Conservation (phyloP, 2,329 filamentous ascomycete genomes). For the Aspergillus udagawae region DNA sequence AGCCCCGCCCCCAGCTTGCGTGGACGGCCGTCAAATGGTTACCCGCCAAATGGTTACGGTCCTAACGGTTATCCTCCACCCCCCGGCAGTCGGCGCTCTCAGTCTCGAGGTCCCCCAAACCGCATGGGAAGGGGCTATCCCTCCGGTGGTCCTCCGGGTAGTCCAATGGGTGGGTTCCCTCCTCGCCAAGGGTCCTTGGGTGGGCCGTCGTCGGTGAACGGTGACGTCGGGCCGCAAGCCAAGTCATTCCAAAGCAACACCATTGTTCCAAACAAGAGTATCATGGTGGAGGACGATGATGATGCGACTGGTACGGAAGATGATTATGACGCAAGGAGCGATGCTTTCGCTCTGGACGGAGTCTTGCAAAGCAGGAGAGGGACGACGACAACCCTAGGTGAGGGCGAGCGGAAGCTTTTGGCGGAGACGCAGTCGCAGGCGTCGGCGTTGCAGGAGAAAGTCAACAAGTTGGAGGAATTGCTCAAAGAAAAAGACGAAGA, state of each 20-base stretch:
- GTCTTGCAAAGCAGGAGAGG: slow-evolving; percentile 43
- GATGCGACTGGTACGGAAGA: slow-evolving; percentile 57
- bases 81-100: slow-evolving; percentile 40
- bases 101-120: slow-evolving; percentile 34
- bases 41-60: slow-evolving; percentile 51
- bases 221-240: slow-evolving; percentile 70
- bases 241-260: slow-evolving; percentile 95
- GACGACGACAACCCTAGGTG: slow-evolving; percentile 47
- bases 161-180: slow-evolving; percentile 32
- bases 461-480: slow-evolving; percentile 66
- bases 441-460: slow-evolving; percentile 66
- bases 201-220: slow-evolving; percentile 48
- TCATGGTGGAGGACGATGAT: slow-evolving; percentile 93
- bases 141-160: slow-evolving; percentile 34
- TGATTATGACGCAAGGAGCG: slow-evolving; percentile 55
- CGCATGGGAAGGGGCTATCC: slow-evolving; percentile 34
- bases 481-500: slow-evolving; percentile 70
- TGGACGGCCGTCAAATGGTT: slow-evolving; percentile 54
- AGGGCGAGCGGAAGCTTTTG: slow-evolving; percentile 66
- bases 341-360: slow-evolving; percentile 60
- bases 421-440: slow-evolving; percentile 79
- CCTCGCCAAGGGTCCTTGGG: slow-evolving; percentile 40
- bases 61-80: slow-evolving; percentile 32
- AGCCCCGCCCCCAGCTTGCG: slow-evolving; percentile 63
- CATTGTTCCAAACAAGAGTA: slow-evolving; percentile 96